Evolutionary conservation across 73 alveolate genomes (phyloP).

Genomic region (Paramecium tetraurelia): DNA sequence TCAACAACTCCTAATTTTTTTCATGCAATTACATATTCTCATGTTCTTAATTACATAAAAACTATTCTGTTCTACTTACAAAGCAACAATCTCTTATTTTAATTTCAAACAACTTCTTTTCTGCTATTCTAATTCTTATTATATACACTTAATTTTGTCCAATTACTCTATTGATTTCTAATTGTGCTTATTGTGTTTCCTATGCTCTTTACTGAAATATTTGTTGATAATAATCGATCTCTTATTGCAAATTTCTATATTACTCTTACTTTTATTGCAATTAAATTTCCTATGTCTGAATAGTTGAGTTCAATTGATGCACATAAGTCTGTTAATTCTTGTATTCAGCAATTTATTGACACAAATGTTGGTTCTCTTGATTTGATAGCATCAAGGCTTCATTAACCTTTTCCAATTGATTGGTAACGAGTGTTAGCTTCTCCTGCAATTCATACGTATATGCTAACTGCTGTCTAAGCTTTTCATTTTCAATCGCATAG

Average conservation of each 20-base stretch:
- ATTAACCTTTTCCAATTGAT: not conserved
- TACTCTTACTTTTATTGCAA: not conserved
- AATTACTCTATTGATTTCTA: not conserved
- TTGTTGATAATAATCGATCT: not conserved
- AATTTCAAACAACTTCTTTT: not conserved
- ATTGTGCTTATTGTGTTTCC: not conserved
- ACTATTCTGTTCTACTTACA: not conserved
- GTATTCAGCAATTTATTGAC: not conserved
- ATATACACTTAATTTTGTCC: not conserved
- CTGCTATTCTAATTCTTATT: not conserved
- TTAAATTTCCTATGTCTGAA: not conserved
- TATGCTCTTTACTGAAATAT: not conserved
- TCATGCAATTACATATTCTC: not conserved
- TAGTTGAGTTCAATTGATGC: not conserved
- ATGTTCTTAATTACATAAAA: not conserved
- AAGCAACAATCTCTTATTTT: not conserved
- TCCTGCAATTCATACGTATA: not conserved
- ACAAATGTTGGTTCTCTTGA: not conserved
- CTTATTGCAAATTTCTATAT: not conserved
- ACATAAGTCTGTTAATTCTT: not conserved
- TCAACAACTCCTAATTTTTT: not conserved
- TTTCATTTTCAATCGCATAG: not conserved
- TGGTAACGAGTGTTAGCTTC: not conserved
- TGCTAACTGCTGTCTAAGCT: not conserved
- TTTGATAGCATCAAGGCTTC: not conserved